These are phyloP conservation scores for Psilocybe azurescens DNA, from an alignment of 768 basidiomycete genomes.

Conservation along the genomic window DNA sequence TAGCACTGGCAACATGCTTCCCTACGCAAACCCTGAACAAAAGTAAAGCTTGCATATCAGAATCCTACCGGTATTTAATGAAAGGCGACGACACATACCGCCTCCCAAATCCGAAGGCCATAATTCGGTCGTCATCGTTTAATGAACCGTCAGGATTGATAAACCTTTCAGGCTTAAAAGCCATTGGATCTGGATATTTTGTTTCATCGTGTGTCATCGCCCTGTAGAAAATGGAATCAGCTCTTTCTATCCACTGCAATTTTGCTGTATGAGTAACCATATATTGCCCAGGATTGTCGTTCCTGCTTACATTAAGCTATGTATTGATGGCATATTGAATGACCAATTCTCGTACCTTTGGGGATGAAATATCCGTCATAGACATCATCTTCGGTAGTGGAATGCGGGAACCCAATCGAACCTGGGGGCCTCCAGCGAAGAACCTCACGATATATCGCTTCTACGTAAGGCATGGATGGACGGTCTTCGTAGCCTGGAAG, in stretches of 20 bases:
- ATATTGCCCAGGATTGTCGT: constrained; percentile 35
- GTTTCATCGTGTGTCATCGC: constrained; percentile 36
- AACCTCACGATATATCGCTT: constrained; percentile 18
- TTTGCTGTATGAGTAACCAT: constrained; percentile 25
- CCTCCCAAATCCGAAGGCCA: constrained; percentile 44
- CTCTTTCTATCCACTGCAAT: too few relatives aligned
- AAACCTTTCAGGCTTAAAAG: constrained; percentile 52
- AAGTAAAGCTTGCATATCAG: not conserved
- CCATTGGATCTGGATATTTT: constrained; percentile 34
- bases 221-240: constrained; percentile 24
- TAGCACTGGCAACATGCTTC: not conserved
- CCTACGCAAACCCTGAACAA: not conserved
- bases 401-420: constrained; percentile 26
- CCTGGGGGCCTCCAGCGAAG: constrained; percentile 18
- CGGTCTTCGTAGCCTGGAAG: constrained; percentile 33
- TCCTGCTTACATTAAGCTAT: constrained; percentile 12
- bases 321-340: not conserved
- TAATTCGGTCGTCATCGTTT: constrained; percentile 39
- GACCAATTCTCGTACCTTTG: constrained; percentile 13
- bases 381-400: constrained; percentile 27
- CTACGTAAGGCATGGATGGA: constrained; percentile 30
- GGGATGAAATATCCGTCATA: constrained; percentile 31
- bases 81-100: not conserved
- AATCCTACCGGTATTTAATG: too few relatives aligned
- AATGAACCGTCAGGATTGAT: constrained; percentile 40